Conservation (phyloP, 371 early-diverging fungal species). For the Saksenaea oblongispora region DNA sequence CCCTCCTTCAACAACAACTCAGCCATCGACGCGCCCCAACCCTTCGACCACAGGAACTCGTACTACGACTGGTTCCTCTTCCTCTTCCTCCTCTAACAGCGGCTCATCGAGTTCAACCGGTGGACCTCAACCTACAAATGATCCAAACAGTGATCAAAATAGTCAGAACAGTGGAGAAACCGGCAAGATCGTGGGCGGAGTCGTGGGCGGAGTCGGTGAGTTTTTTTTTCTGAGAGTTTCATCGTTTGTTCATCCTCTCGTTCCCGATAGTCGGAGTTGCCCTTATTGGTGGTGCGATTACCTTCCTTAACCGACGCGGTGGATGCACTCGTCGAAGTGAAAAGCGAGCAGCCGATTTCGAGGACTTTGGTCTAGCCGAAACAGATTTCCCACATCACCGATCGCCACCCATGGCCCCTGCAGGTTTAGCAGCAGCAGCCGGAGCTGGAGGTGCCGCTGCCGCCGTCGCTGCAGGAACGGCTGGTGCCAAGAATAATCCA, state of each 20-base stretch:
- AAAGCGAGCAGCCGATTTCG: slow-evolving; percentile 35
- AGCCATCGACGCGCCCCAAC: not conserved
- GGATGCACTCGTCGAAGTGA: slow-evolving; percentile 28
- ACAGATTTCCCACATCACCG: slow-evolving; percentile 44
- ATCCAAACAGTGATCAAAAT: not conserved
- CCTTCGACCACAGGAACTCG: not conserved
- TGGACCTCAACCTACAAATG: not conserved
- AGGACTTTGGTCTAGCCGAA: slow-evolving; percentile 46
- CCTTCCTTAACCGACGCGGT: slow-evolving; percentile 37
- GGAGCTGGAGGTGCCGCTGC: slow-evolving; percentile 9
- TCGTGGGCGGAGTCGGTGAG: slow-evolving; percentile 47
- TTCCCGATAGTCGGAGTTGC: slow-evolving; percentile 37
- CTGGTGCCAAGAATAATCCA: slow-evolving; percentile 21
- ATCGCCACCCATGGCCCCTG: slow-evolving; percentile 18
- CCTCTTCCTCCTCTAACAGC: not conserved
- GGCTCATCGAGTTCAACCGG: slow-evolving; percentile 4
- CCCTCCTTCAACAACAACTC: slow-evolving; percentile 4
- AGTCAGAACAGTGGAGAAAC: slow-evolving; percentile 14
- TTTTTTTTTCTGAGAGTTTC: slow-evolving; percentile 2
- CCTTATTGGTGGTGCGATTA: slow-evolving; percentile 44
- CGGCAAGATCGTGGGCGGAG: slow-evolving; percentile 38
- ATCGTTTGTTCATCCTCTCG: not conserved
- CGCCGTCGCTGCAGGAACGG: slow-evolving; percentile 12
- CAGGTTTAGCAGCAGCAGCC: slow-evolving; percentile 16
- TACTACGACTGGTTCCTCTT: not conserved